These are phyloP conservation scores for Lactifluus volemus DNA, from an alignment of 768 basidiomycete genomes.

Conservation along the genomic window DNA sequence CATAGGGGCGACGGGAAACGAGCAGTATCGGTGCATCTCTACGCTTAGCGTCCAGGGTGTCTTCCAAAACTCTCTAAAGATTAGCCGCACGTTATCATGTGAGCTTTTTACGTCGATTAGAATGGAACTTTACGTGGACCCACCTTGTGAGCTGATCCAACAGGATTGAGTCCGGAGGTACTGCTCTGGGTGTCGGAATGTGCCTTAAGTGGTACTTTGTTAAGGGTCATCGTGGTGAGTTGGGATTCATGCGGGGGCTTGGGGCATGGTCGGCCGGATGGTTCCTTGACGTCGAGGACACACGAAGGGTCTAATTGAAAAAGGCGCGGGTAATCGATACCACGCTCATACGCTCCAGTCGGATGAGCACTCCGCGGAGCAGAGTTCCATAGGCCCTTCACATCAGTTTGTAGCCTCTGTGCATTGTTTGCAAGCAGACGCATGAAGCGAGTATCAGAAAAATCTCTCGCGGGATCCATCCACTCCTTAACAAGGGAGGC, in stretches of 20 bases:
- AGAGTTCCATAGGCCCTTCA: constrained; percentile 14
- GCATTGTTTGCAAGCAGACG: constrained; percentile 8
- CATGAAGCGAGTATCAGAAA: constrained; percentile 5
- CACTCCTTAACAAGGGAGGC: constrained; percentile 1
- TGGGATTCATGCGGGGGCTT: constrained; percentile 2
- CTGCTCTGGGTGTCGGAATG: constrained; percentile 2
- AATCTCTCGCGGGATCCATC: background rate
- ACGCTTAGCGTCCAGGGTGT: background rate
- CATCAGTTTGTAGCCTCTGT: constrained; percentile 11
- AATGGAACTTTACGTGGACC: background rate
- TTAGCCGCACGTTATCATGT: constrained; percentile 1
- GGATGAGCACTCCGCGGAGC: constrained; percentile 18
- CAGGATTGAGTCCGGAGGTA: background rate
- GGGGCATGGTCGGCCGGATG: background rate
- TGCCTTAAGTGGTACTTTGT: background rate
- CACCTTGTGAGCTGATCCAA: constrained; percentile 8
- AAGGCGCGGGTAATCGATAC: constrained; percentile 11
- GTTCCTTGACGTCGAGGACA: background rate
- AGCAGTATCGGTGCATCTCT: background rate
- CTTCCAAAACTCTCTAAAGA: background rate
- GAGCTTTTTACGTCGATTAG: background rate
- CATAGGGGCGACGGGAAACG: background rate
- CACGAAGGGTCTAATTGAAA: constrained; percentile 8
- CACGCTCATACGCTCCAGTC: constrained; percentile 6
- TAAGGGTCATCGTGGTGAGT: background rate